Base-by-base conservation (phyloP, 2,329 filamentous ascomycete genomes). In the Plenodomus tracheiphilus region DNA sequence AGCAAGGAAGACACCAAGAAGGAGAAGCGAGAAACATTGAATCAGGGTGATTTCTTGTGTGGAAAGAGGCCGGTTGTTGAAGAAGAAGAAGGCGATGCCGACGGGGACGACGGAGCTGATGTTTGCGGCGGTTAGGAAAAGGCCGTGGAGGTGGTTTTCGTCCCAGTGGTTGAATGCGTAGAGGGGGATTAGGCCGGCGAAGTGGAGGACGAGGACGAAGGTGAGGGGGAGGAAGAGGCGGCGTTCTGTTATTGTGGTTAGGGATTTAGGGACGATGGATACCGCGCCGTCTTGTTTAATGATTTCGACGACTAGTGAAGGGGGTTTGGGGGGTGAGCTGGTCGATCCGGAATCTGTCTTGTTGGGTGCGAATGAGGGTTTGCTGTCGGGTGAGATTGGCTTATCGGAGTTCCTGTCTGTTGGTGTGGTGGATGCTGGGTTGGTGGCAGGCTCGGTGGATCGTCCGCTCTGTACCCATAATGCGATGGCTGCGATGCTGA, bases 401-500 rank as follows among this genome's bases (percentile, higher is more conserved):
- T 43, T 35, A 8, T 43, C 43, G 38, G 43, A 58, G n/a, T 42
- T 15, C 2, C 46, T 46, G 22, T 49, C 43, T 9, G 46, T 25
- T 18, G 58, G 57, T 17, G 49, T 47, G 4, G 64, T 68, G 32
- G 65, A 57, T 18, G 62, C 64, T 13, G 62, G 61, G 16, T 66
- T 70, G 25, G 60, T 46, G 10, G 48, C 44, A n/a, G 53, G 47
- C 4, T 57, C 39, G 18, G 45, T 38, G 21, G 59, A 40, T 21
- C 70, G 68, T 2, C 93, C 93, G 62, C 90, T 96, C 71, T 89
- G 86, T 15, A 97, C 81, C 94, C 94, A 99, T n/a, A 97, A 78
- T 15, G 87, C 86, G 61, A 97, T 93, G 4, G 93, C 91, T 79
- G 93, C 96, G 69, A 99, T 93, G 22, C 89, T 96, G 67, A 97